Evolutionary conservation across 257 asterid species (phyloP), one percentile per base, ranked within the genome.

Genomic region (Fraxinus anomala): DNA sequence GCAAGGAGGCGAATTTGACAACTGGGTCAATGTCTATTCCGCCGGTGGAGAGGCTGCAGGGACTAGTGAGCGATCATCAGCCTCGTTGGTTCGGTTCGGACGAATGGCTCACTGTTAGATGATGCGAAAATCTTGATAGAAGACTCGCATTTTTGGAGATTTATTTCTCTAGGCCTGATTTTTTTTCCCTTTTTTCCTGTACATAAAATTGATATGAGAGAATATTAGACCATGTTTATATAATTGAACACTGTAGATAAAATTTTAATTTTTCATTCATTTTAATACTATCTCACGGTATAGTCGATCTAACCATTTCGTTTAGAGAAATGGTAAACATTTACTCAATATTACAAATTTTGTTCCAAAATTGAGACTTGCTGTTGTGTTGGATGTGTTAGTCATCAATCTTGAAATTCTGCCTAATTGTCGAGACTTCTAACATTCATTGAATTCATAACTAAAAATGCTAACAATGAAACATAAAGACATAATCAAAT

Each of bases 81-180:
- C 73, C 44, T 16, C 68, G 63, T 73, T 79, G 82, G 82, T 66
- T 59, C 10, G 42, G 14, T 31, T 75, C 65, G 16, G 73, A 65
- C 13, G 51, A 44, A 3, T 79, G 82, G 82, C 34, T 79, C 70
- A 79, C 63, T 0, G 68, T 79, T 11, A 73, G 82, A 61, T 79
- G 77, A 73, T 23, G 5, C 6, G 2, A 26, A 23, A 63, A 8
- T 63, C 19, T 12, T 6, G 10, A 54, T 54, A 3, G 56, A 47
- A 16, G 6, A 47, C 51, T 16, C 59, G 4, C n/a, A 47, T 56
- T 54, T 54, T 54, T 54, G 9, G 24, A 54, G 9, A n/a, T 54
- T 14, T 54, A 3, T 19, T 54, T n/a, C 24, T 6, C 12, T 59
- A 59, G 1, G 30, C 30, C 12, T 21, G 30, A 59, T 0, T 8